Conservation (phyloP, 176 grass and related monocot species). For the Oryza brachyantha region DNA sequence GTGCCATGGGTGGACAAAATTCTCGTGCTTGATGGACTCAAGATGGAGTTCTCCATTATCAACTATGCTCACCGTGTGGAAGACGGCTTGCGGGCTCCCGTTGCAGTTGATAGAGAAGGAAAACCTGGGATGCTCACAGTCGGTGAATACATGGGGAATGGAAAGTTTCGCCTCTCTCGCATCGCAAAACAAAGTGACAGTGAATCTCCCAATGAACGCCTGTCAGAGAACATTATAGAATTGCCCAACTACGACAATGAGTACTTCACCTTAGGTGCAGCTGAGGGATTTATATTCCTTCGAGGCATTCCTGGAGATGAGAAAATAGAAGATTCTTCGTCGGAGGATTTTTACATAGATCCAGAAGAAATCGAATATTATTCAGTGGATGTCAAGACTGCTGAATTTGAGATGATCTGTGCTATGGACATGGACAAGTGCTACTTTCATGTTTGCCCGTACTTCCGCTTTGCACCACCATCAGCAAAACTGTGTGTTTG, state of each 20-base stretch:
- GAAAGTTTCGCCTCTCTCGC: background rate
- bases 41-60: conserved; percentile 21
- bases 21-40: background rate
- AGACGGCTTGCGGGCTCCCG: background rate
- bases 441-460: background rate
- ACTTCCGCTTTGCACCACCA: conserved; percentile 20
- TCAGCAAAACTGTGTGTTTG: conserved; percentile 18
- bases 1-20: background rate
- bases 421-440: background rate
- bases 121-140: background rate
- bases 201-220: background rate
- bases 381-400: conserved; percentile 1
- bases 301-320: background rate
- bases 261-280: background rate
- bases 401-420: conserved; percentile 12
- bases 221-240: background rate
- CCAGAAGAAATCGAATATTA: background rate
- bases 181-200: background rate
- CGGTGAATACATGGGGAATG: background rate
- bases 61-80: background rate
- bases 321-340: background rate
- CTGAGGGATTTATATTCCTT: conserved; percentile 26
- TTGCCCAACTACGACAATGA: background rate
- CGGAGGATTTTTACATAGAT: too few relatives aligned
- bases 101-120: conserved; percentile 4